Evolutionary conservation across 2,329 filamentous ascomycete genomes (phyloP).

Genomic region (Parascedosporium putredinis): DNA sequence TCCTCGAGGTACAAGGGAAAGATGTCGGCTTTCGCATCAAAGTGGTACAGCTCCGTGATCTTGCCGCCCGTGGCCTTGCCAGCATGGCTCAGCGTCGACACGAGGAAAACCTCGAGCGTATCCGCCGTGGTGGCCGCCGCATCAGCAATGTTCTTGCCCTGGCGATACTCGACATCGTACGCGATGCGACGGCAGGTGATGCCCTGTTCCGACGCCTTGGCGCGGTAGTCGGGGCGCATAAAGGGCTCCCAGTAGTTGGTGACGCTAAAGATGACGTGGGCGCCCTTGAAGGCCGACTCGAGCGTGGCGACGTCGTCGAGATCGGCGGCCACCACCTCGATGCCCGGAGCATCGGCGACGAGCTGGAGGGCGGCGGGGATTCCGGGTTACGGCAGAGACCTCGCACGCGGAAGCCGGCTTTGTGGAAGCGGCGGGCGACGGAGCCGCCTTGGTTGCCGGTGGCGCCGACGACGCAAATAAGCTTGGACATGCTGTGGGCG

Average conservation of each 20-base stretch:
- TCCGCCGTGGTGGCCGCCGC: slow-evolving; percentile 32
- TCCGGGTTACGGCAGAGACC: slow-evolving; percentile 31
- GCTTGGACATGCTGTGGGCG: slow-evolving; percentile 12
- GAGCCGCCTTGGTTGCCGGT: slow-evolving; percentile 39
- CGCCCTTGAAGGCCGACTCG: slow-evolving; percentile 29
- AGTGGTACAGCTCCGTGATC: slow-evolving; percentile 40
- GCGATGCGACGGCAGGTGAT: slow-evolving; percentile 29
- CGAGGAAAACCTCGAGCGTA: slow-evolving; percentile 37
- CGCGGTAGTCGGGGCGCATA: slow-evolving; percentile 28
- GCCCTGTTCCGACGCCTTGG: slow-evolving; percentile 21
- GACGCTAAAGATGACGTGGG: slow-evolving; percentile 42
- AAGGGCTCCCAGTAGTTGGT: slow-evolving; percentile 47
- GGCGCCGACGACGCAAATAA: slow-evolving; percentile 33
- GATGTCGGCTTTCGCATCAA: slow-evolving; percentile 40
- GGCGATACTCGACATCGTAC: slow-evolving; percentile 36
- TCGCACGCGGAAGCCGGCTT: slow-evolving; percentile 21
- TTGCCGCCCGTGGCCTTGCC: slow-evolving; percentile 32
- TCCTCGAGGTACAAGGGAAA: slow-evolving; percentile 32
- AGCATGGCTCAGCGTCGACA: slow-evolving; percentile 40
- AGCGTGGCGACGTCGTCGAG: slow-evolving; percentile 30
- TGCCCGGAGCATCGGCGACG: slow-evolving; percentile 21
- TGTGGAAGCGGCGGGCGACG: slow-evolving; percentile 30
- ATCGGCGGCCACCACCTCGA: slow-evolving; percentile 34
- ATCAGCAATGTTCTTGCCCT: slow-evolving; percentile 40
- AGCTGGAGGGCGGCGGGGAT: slow-evolving; percentile 29